Evolutionary conservation across 805 yeast species (phyloP).

Genomic region (Debaryomyces castellii): DNA sequence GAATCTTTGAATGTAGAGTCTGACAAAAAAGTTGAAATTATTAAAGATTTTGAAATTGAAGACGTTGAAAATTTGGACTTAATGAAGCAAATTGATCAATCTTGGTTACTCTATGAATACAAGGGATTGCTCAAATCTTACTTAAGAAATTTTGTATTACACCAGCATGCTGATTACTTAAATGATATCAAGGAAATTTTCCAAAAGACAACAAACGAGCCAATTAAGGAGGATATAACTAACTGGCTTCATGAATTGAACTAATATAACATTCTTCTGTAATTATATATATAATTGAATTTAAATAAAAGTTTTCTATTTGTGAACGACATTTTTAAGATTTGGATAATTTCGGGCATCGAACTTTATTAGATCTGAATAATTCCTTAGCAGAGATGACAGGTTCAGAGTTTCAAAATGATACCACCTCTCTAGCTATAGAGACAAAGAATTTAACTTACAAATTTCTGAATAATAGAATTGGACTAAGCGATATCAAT

Average conservation of each 20-base stretch:
- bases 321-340: background rate
- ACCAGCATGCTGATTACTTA: constrained; percentile 10
- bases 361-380: background rate
- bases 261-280: background rate
- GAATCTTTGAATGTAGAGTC: constrained; percentile 11
- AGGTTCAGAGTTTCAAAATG: constrained; percentile 6
- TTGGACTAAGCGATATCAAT: constrained; percentile 67
- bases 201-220: constrained; percentile 17
- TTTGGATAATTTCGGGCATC: no score
- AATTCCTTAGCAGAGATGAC: background rate
- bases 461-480: constrained; percentile 55
- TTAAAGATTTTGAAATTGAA: constrained; percentile 25
- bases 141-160: constrained; percentile 28
- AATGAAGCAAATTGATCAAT: constrained; percentile 28
- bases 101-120: constrained; percentile 45
- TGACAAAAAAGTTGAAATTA: constrained; percentile 20
- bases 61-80: constrained; percentile 21
- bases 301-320: background rate
- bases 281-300: background rate
- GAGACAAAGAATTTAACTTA: constrained; percentile 66
- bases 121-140: constrained; percentile 40
- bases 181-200: constrained; percentile 17
- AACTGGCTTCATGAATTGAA: constrained; percentile 18
- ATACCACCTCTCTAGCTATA: constrained; percentile 43
- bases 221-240: constrained; percentile 19